Base-by-base conservation (phyloP, 140 eudicot genomes). In the Flaveria floridana region DNA sequence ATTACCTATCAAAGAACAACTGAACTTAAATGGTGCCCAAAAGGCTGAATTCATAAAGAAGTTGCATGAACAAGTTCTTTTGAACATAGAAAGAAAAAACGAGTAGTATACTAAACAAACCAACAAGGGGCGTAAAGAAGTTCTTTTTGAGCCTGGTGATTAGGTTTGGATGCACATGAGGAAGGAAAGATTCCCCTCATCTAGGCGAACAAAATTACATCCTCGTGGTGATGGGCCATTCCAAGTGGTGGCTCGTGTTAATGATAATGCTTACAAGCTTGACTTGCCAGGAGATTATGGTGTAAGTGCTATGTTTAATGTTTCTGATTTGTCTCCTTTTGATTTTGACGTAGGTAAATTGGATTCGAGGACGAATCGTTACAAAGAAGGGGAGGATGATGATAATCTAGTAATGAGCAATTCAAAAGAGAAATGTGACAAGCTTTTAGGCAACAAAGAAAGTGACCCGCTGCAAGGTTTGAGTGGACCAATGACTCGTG, bases 171-270 rank as follows among this genome's bases (percentile, higher is more conserved):
- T 76, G 5, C 74, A 76, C 44, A 15, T 76, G 74, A n/a, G 74
- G 15, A 77, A 77, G 7, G 75, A 67, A 12, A 19, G 69, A 7
- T 77, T 68, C 44, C 67, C 55, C 0, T 2, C 7, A 1, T 14
- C 14, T 12, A 12, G 74, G 12, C 18, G 0, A 21, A 30, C 8
- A 76, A 76, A 76, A 42, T 18, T 76, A 2, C 28, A 25, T 15
- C 73, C 80, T 2, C 26, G 66, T n/a, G 80, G 73, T 0, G 73
- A 76, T 63, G 80, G 73, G 7, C 73, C 74, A 6, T 76, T 76
- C 41, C 39, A 65, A 51, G 80, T 76, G 4, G 19, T 76, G 10
- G 80, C 34, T 2, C 11, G 34, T 1, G 55, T 57, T 34, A 52
- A 67, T 16, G 59, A 57, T 15, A 51, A 15, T 51, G 21, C 21